Percentiles rank a stretch among this genome's conserved stretches.
Evolutionary conservation across 768 basidiomycete species (phyloP).

Genomic region (Amanita subjunquillea): DNA sequence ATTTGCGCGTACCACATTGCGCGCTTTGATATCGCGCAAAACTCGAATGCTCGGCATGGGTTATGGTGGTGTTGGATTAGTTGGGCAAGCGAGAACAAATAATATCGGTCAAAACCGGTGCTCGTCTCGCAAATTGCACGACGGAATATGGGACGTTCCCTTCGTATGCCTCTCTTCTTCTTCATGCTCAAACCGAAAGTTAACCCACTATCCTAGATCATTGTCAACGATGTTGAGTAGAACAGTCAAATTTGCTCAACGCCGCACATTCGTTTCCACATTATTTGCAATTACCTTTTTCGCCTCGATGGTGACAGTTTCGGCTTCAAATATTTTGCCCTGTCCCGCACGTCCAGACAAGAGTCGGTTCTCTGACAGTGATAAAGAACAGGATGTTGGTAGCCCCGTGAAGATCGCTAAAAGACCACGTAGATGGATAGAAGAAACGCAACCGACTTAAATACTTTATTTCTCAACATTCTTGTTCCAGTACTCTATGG

Average conservation of each 20-base stretch:
- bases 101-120: slow-evolving; percentile 23
- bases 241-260: slow-evolving; percentile 52
- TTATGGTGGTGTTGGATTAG: background rate
- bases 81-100: slow-evolving; percentile 22
- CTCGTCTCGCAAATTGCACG: background rate
- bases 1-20: slow-evolving; percentile 56
- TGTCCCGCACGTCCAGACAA: slow-evolving; percentile 64
- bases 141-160: slow-evolving; percentile 16
- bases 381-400: slow-evolving; percentile 15
- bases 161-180: slow-evolving; percentile 7
- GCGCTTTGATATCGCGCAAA: slow-evolving; percentile 72
- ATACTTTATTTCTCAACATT: background rate
- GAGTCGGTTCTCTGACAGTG: slow-evolving; percentile 48
- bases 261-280: slow-evolving; percentile 65
- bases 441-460: slow-evolving; percentile 43
- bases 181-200: background rate
- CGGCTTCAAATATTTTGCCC: slow-evolving; percentile 68
- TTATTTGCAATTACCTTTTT: slow-evolving; percentile 77
- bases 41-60: slow-evolving; percentile 34
- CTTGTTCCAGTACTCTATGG: background rate
- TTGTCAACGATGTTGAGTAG: slow-evolving; percentile 44
- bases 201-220: slow-evolving; percentile 11
- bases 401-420: slow-evolving; percentile 38
- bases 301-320: slow-evolving; percentile 70
- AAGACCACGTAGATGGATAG: slow-evolving; percentile 71